Evolutionary conservation across 768 basidiomycete species (phyloP).

Genomic region (Russula emetica): DNA sequence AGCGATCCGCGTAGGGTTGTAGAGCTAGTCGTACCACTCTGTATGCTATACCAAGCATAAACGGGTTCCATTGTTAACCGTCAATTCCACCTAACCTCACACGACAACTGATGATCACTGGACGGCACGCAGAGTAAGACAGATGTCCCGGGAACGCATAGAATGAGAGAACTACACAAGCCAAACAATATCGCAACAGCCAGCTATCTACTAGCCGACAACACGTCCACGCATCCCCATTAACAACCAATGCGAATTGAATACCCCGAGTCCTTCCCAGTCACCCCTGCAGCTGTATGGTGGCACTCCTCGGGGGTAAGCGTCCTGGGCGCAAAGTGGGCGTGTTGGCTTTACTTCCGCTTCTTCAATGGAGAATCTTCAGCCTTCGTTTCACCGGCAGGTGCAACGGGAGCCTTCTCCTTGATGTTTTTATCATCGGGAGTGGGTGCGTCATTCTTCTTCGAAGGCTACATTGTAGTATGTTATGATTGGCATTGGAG

Average conservation of each 20-base stretch:
- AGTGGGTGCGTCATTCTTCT: conserved; percentile 69
- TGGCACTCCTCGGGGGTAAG: neutral
- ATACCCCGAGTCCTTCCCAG: neutral
- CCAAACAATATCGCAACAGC: conserved; percentile 14
- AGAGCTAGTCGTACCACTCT: neutral
- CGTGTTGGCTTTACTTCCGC: conserved; percentile 50
- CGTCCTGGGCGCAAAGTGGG: neutral
- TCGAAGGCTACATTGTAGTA: conserved; percentile 47
- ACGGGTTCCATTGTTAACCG: conserved; percentile 1
- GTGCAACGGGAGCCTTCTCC: conserved; percentile 62
- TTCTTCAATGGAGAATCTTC: conserved; percentile 67
- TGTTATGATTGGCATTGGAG: conserved; percentile 4
- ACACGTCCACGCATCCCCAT: conserved; percentile 7
- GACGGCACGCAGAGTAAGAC: neutral
- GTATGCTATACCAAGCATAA: conserved; percentile 8
- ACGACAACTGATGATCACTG: too few relatives aligned
- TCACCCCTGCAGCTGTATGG: neutral
- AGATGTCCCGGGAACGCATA: conserved; percentile 8
- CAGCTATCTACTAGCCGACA: conserved; percentile 10
- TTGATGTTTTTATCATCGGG: conserved; percentile 60
- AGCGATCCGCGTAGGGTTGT: conserved; percentile 31
- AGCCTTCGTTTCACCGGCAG: conserved; percentile 72
- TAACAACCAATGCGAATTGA: conserved; percentile 18
- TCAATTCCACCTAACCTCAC: neutral
- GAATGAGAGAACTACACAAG: conserved; percentile 17